Evolutionary conservation across 352 stramenopile genomes (phyloP).

Genomic region (Phytopythium boreale): DNA sequence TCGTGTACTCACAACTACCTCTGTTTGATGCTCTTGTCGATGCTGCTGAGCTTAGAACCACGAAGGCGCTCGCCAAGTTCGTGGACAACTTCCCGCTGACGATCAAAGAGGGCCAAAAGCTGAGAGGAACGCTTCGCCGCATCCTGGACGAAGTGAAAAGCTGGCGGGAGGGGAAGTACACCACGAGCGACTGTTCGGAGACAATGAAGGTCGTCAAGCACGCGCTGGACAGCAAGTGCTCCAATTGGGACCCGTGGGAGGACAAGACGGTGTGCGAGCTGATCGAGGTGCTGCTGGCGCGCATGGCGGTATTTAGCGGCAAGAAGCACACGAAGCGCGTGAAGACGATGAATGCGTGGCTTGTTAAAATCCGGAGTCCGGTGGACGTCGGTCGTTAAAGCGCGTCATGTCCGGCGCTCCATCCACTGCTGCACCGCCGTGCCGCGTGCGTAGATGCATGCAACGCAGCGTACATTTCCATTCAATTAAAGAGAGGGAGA

Average conservation of each 20-base stretch:
- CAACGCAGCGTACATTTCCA: no score
- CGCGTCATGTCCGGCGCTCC: background rate
- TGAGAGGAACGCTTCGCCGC: background rate
- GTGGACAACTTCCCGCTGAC: background rate
- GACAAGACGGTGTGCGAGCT: constrained; percentile 1
- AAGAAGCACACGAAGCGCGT: background rate
- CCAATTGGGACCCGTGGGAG: background rate
- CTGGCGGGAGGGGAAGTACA: background rate
- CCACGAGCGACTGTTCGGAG: background rate
- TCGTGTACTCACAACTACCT: background rate
- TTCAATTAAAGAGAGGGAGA: no score
- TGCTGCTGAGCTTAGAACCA: background rate
- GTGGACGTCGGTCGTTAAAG: background rate
- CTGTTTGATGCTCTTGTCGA: background rate
- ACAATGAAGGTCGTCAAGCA: background rate
- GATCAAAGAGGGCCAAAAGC: background rate
- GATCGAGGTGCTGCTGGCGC: background rate
- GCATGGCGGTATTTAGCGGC: background rate
- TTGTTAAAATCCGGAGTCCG: background rate
- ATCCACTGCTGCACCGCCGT: background rate
- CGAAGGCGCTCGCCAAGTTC: background rate
- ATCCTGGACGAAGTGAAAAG: background rate
- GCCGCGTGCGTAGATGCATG: no score
- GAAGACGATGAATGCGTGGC: background rate
- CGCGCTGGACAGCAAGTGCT: background rate